A percentile compares a stretch with the other conserved stretches of the same genome.
phyloP scores from a whole-genome alignment of 2,329 filamentous ascomycete genomes.

The Colletotrichum agaves region DNA sequence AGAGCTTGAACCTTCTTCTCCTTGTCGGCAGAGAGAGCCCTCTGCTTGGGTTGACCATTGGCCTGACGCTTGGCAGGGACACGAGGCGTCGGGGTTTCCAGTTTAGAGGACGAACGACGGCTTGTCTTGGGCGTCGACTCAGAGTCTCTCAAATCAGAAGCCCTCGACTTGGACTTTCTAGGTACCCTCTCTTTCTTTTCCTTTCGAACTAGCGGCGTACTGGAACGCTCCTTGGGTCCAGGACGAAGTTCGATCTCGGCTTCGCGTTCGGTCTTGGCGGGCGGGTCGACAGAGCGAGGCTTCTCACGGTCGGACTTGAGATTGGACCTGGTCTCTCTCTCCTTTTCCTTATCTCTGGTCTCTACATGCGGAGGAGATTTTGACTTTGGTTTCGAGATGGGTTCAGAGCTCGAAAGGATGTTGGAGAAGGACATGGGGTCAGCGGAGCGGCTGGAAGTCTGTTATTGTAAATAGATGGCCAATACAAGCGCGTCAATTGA shows the following conservation, averaged over 20 bases:
- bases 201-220: conserved; percentile 31
- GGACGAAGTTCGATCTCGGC: conserved; percentile 36
- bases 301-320: conserved; percentile 38
- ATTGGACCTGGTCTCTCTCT: conserved; percentile 37
- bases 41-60: conserved; percentile 66
- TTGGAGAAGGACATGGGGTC: conserved; percentile 97
- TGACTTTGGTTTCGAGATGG: conserved; percentile 63
- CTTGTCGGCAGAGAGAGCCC: conserved; percentile 65
- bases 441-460: conserved; percentile 79
- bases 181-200: conserved; percentile 44
- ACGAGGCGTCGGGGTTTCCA: conserved; percentile 58
- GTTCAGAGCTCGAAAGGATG: conserved; percentile 85
- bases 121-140: conserved; percentile 58
- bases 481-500: neutral
- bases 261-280: conserved; percentile 48
- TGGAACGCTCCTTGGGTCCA: conserved; percentile 36
- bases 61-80: conserved; percentile 67
- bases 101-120: conserved; percentile 63
- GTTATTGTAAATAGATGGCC: conserved; percentile 22
- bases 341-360: conserved; percentile 28
- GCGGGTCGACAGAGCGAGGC: conserved; percentile 40
- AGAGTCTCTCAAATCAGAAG: conserved; percentile 61
- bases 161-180: conserved; percentile 60
- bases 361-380: conserved; percentile 29
- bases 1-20: conserved; percentile 76